Conservation (phyloP, 108 stramenopile species). For the Aurantiochytrium sp. region DNA sequence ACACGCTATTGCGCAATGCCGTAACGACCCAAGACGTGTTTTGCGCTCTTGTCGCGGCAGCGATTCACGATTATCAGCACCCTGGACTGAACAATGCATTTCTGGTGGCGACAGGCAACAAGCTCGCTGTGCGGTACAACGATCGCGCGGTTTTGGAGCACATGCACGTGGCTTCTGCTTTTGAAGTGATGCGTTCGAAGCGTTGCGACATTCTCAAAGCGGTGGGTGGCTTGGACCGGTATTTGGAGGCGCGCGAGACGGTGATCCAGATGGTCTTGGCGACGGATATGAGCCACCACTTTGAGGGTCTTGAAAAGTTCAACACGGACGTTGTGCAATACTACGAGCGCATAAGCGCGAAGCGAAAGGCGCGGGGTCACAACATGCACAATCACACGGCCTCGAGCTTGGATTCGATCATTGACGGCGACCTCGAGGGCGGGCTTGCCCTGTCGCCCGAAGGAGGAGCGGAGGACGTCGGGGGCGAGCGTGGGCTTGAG, state of each 20-base stretch:
- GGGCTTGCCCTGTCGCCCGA: background rate
- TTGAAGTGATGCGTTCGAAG: conserved; percentile 25
- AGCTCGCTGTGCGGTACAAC: conserved; percentile 39
- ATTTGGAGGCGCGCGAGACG: conserved; percentile 18
- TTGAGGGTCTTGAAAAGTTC: conserved; percentile 30
- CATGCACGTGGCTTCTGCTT: conserved; percentile 48
- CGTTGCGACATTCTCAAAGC: conserved; percentile 22
- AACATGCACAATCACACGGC: background rate
- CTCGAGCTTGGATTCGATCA: background rate
- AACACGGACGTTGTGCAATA: background rate
- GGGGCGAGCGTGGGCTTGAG: background rate
- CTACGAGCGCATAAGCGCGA: background rate
- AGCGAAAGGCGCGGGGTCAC: background rate
- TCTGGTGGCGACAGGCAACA: conserved; percentile 29
- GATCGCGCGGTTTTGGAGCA: conserved; percentile 50
- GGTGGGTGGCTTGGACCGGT: background rate
- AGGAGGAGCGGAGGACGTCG: background rate
- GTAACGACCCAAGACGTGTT: conserved; percentile 27
- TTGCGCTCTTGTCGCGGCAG: conserved; percentile 31
- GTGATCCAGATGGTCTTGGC: conserved; percentile 21
- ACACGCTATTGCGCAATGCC: background rate
- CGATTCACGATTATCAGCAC: conserved; percentile 49
- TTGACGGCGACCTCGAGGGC: background rate
- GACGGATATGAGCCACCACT: conserved; percentile 41
- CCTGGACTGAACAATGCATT: conserved; percentile 44